Conservation (phyloP, 73 alveolate species). For the Blepharisma stoltei region DNA sequence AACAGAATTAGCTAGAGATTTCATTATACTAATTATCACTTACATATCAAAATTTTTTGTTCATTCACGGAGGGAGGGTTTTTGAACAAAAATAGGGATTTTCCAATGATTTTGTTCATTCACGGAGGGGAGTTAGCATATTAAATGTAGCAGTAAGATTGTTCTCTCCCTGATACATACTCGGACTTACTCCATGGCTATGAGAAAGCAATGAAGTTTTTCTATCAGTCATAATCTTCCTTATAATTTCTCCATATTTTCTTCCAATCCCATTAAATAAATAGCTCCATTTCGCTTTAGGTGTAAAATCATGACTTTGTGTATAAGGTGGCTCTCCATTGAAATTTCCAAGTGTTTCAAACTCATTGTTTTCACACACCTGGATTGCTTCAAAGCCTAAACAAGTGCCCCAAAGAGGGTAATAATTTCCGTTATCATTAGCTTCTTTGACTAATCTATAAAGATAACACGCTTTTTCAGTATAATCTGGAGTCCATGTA, state of each 20-base stretch:
- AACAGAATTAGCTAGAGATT: too few relatives aligned
- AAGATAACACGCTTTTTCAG: conserved; percentile 39
- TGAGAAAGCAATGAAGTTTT: background rate
- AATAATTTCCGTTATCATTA: conserved; percentile 45
- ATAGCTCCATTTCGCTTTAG: background rate
- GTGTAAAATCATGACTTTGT: background rate
- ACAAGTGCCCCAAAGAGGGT: conserved; percentile 51
- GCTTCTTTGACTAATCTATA: conserved; percentile 34
- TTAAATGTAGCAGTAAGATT: conserved; percentile 32
- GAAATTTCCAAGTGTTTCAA: background rate
- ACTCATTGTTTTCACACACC: background rate
- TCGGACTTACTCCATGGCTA: conserved; percentile 14
- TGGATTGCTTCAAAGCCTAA: conserved; percentile 42
- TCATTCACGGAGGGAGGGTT: too few relatives aligned
- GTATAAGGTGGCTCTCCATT: background rate
- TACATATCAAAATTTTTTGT: too few relatives aligned
- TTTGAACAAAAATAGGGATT: too few relatives aligned
- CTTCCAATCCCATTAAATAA: background rate
- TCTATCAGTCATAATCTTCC: background rate
- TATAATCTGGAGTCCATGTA: conserved; percentile 41
- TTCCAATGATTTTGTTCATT: too few relatives aligned
- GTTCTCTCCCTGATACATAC: conserved; percentile 19
- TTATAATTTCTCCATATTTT: background rate
- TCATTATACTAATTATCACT: too few relatives aligned
- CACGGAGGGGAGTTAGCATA: too few relatives aligned